phyloP scores from a whole-genome alignment of 352 stramenopile genomes.

The Blastocystis sp. region DNA sequence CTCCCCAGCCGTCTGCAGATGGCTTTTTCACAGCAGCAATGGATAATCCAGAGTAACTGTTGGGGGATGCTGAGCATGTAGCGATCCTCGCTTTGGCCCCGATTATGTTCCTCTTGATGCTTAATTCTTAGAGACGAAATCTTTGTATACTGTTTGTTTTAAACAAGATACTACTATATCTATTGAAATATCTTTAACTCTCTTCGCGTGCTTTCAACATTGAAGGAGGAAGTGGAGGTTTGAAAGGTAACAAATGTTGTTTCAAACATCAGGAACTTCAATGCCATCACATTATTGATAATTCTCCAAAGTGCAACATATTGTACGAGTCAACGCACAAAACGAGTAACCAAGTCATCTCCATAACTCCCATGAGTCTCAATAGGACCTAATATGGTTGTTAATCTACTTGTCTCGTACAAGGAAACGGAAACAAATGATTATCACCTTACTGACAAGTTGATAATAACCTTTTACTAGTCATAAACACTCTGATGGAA shows the following conservation, averaged over 20 bases:
- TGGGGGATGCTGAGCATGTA: neutral
- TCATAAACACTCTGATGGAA: constrained; percentile 79
- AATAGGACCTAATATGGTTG: too few species aligned
- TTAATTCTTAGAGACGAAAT: neutral
- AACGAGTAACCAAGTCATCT: constrained; percentile 98
- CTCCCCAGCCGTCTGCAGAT: neutral
- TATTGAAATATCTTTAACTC: neutral
- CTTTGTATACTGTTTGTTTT: neutral
- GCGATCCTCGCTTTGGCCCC: constrained; percentile 40
- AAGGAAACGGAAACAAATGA: constrained; percentile 69
- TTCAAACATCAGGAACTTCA: constrained; percentile 86
- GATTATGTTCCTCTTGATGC: neutral
- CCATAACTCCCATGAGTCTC: constrained; percentile 79
- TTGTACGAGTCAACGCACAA: constrained; percentile 91
- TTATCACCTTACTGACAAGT: constrained; percentile 98
- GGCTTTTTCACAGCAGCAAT: neutral
- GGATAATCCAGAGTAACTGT: constrained; percentile 39
- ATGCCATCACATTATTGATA: constrained; percentile 74
- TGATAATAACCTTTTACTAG: constrained; percentile 84
- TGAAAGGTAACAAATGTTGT: constrained; percentile 95
- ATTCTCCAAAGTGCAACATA: constrained; percentile 98
- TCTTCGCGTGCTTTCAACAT: constrained; percentile 25
- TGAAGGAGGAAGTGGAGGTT: neutral
- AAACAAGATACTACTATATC: neutral
- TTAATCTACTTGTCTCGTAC: too few species aligned